Conservation (phyloP, 805 yeast genomes). For the Cyberlindnera mycetangii region DNA sequence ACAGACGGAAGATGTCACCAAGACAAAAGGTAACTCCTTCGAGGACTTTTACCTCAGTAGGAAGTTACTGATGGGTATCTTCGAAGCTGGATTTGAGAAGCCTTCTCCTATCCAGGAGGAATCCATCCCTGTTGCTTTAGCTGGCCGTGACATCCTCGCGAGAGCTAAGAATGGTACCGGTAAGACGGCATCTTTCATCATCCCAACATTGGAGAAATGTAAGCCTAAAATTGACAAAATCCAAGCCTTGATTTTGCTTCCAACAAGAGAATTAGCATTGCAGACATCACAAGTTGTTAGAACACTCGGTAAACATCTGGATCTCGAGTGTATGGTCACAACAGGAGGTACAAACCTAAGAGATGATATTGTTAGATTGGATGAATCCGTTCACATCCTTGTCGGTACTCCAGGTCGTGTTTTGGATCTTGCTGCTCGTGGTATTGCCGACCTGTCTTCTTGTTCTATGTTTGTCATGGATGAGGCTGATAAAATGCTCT, state of each 20-base stretch:
- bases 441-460: conserved; percentile 80
- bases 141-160: conserved; percentile 94
- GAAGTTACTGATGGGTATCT: conserved; percentile 95
- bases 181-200: conserved; percentile 95
- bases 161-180: conserved; percentile 99
- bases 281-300: conserved; percentile 97
- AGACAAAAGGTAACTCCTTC: conserved; percentile 84
- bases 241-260: conserved; percentile 91
- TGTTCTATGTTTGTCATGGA: conserved; percentile 94
- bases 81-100: conserved; percentile 97
- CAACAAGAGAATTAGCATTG: conserved; percentile 96
- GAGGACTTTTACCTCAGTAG: conserved; percentile 91
- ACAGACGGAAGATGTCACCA: conserved; percentile 93
- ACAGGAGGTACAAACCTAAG: conserved; percentile 95
- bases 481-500: conserved; percentile 96
- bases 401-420: conserved; percentile 99
- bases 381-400: conserved; percentile 88
- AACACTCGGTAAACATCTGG: conserved; percentile 91
- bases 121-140: conserved; percentile 90
- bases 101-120: conserved; percentile 99
- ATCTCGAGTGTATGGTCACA: conserved; percentile 92
- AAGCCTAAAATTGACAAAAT: conserved; percentile 81
- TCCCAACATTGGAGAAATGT: conserved; percentile 86
- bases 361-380: conserved; percentile 91
- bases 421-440: conserved; percentile 86